Conservation (phyloP, 2,329 filamentous ascomycete genomes). For the Scopulariopsis brevicaulis region DNA sequence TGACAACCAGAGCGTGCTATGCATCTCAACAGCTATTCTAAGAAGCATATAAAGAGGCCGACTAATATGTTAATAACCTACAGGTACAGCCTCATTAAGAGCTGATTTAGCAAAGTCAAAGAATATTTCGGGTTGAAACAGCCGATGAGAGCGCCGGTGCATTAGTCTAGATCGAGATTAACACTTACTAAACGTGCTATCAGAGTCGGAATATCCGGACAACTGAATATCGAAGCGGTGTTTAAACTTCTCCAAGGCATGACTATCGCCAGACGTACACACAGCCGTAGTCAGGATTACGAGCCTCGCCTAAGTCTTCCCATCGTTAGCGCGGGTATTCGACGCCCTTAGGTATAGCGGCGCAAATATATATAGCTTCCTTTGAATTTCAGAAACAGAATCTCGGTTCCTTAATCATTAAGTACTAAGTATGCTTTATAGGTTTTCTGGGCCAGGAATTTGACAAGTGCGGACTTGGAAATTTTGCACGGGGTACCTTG, state of each 20-base stretch:
- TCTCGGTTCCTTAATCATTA: too few relatives aligned
- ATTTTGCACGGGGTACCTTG: too few relatives aligned
- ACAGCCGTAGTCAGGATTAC: neutral
- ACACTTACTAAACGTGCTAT: too few relatives aligned
- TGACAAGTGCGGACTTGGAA: too few relatives aligned
- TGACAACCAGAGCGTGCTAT: neutral
- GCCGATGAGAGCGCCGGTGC: neutral
- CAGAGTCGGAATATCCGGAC: too few relatives aligned
- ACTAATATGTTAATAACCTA: neutral
- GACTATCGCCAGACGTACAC: neutral
- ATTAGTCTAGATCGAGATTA: neutral
- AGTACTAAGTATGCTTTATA: too few relatives aligned
- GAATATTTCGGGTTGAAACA: neutral
- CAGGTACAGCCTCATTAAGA: neutral
- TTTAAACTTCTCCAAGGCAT: too few relatives aligned
- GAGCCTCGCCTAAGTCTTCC: neutral
- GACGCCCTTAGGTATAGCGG: neutral
- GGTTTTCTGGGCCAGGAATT: too few relatives aligned
- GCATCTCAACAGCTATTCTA: neutral
- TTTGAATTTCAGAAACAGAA: too few relatives aligned
- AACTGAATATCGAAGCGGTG: too few relatives aligned
- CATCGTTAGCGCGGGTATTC: neutral
- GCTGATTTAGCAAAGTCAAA: neutral
- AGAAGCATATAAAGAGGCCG: neutral
- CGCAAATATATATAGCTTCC: too few relatives aligned